Base-by-base conservation (phyloP, 768 basidiomycete species). In the Boletus sp. region DNA sequence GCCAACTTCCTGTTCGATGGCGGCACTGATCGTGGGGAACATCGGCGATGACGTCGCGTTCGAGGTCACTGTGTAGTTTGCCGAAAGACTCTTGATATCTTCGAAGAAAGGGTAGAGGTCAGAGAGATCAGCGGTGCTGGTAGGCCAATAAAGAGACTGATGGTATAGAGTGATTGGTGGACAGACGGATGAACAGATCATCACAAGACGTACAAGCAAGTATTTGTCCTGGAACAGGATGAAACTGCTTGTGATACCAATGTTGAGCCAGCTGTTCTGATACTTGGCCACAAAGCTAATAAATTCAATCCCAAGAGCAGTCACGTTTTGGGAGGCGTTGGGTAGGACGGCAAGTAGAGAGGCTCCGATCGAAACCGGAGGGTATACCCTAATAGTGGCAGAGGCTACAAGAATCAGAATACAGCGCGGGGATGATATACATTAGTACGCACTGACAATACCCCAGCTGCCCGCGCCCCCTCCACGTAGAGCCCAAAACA, bases 401-500 rank as follows among this genome's bases (percentile, higher is more conserved):
- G 67, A 67, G 7, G 20, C 67, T 67, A 44, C 24, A n/a, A 46
- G 15, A 7, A 24, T 60, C 24, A 52, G 20, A 8, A 20, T 4
- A 39, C n/a, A 18, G 17, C 8, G 2, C 15, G 12, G 8, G 10
- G 6, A 29, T 0, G 30, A 24, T 10, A n/a, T 11, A 14, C 7
- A 35, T 18, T 15, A n/a, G 40, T 33, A 66, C 66, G 17, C 45
- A 67, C 66, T 73, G 45, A 82, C 67, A 32, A 83, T 71, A 11
- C 78, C 82, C 60, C 71, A 83, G 11, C 76, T 82, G n/a, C 80
- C 78, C 0, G 78, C 80, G 0, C 82, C 82, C 0, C 78, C 80
- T 7, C 82, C 83, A 30, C 81, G 71, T 24, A 83, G 61, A 2
- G 83, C 83, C 78, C 80, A 83, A 66, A 81, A 83, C 6, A 84